Evolutionary conservation across 2,329 filamentous ascomycete species (phyloP), one percentile per base, ranked within the genome.

Genomic region (Fusarium sp.): DNA sequence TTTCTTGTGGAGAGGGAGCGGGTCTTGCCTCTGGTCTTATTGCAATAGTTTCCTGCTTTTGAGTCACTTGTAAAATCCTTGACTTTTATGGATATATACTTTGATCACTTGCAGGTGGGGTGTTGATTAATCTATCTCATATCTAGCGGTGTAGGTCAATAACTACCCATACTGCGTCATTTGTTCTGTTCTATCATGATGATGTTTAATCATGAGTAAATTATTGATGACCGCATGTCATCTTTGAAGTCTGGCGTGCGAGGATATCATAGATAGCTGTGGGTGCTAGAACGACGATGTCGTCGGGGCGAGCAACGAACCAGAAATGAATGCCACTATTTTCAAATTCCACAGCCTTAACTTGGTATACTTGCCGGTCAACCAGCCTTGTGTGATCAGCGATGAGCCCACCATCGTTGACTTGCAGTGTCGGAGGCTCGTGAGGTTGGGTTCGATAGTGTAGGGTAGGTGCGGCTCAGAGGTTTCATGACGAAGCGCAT

Each of bases 81-180:
- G 35, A 35, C 32, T 13, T 53, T 38, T 50, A 6, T 14, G 35
- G 18, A 48, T 65, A 59, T 53, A 44, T n/a, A 44, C 45, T 41
- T 26, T 36, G 17, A 28, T 28, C 35, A 35, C 22, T 24, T 20
- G 28, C 61, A 42, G 54, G 66, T 59, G 66, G 51, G 36, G 67
- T 70, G 45, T 54, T 57, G 13, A 28, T 38, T 58, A 22, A 22
- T 44, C 38, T 26, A 38, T 26, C 32, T 35, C 41, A 26, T 54
- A n/a, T 54, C 56, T 22, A 59, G 66, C 60, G 67, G 47, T 50
- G 51, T 65, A 54, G n/a, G 36, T 53, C n/a, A 48, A 38, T 20
- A 17, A 20, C 35, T 26, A 6, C 20, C 7, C 7, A 9, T n/a
- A 35, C 36, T 69, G n/a, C 41, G 59, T 59, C 45, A 70, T 70